Evolutionary conservation across 176 grass and related monocot species (phyloP), one percentile per base, ranked within the genome.

Genomic region (Poa annua): DNA sequence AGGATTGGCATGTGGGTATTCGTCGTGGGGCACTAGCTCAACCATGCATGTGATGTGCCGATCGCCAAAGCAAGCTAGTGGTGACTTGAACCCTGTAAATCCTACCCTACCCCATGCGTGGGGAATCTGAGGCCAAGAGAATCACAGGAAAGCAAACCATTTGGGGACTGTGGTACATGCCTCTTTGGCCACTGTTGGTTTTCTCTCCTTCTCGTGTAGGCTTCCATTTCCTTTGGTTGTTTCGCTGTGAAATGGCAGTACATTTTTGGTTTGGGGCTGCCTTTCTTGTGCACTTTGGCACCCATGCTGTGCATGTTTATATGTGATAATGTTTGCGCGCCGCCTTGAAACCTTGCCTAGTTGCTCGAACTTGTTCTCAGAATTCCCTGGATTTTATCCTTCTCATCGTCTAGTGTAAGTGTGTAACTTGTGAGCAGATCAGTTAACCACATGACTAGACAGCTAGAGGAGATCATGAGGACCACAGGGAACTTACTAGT

Each of bases 141-240:
- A 78, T 86, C 83, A 78, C 79, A 82, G 4, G 35, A 85, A 85
- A 82, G 83, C 76, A 38, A 89, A 71, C 83, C 78, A 78, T 85
- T 29, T 61, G 71, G 56, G 71, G 83, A 16, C 64, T 64, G 5
- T 71, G 62, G 81, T 77, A 20, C 67, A 13, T 11, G 83, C 81
- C 81, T 85, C 88, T 52, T 67, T 77, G 42, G 62, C 32, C 39
- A 71, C 38, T 7, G 67, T 45, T 78, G 83, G 66, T 77, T 79
- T 63, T 20, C 73, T 67, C 56, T 76, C 44, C 79, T 57, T 74
- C 59, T 19, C 76, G 15, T 61, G 77, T 80, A 64, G 71, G 17
- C 59, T 81, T 34, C 29, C 41, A 76, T 35, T 71, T 81, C 77
- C 77, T 78, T 82, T 61, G 82, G 39, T 16, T 41, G 76, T 29